These are phyloP conservation scores for Ophiostoma piceae DNA, from an alignment of 2,329 filamentous ascomycete species.

Conservation along the genomic window DNA sequence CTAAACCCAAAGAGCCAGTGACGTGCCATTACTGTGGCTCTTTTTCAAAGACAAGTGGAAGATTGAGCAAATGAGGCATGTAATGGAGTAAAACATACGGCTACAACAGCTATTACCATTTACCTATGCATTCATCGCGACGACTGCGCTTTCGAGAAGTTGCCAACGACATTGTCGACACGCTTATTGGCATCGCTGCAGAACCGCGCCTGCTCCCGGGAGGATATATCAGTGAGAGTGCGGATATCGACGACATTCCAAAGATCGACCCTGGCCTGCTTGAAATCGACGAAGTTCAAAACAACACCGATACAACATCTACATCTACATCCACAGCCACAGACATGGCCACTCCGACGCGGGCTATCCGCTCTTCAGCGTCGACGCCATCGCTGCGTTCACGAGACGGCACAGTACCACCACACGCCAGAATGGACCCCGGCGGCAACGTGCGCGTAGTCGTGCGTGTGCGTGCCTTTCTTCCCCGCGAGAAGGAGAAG, in stretches of 20 bases:
- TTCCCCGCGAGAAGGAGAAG: conserved; percentile 78
- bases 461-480: conserved; percentile 72
- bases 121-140: conserved; percentile 31
- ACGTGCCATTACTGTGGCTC: conserved; percentile 1
- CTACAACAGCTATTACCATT: background rate
- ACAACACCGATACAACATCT: background rate
- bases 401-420: conserved; percentile 60
- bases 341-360: conserved; percentile 23
- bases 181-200: conserved; percentile 38
- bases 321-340: background rate
- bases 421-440: conserved; percentile 52
- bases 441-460: conserved; percentile 79
- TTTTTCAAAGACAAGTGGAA: background rate
- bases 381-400: conserved; percentile 75
- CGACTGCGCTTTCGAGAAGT: conserved; percentile 30
- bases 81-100: conserved; percentile 1
- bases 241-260: background rate
- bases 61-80: background rate
- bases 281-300: background rate
- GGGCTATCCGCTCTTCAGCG: conserved; percentile 57
- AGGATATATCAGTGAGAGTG: background rate
- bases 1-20: conserved; percentile 7
- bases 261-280: background rate
- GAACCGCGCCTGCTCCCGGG: conserved; percentile 44
- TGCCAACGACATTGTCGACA: conserved; percentile 32